phyloP scores from a whole-genome alignment of 2,329 filamentous ascomycete genomes.

The Cladosporium sp. region DNA sequence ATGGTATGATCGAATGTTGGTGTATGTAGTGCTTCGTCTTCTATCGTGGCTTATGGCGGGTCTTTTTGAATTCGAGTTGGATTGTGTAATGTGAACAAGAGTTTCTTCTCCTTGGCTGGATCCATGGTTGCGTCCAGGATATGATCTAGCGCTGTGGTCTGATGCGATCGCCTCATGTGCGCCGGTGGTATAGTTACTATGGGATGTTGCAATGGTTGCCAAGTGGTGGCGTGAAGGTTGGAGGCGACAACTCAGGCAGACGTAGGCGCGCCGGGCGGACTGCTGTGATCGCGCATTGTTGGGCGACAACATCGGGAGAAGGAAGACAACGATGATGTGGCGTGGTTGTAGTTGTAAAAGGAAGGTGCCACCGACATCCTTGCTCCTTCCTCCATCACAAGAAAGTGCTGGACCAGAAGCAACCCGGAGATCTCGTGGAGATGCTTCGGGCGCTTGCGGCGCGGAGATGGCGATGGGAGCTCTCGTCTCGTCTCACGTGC shows the following conservation, averaged over 20 bases:
- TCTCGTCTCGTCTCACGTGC: background rate
- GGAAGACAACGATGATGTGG: background rate
- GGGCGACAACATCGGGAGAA: slow-evolving; percentile 6
- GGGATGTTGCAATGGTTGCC: background rate
- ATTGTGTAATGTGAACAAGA: background rate
- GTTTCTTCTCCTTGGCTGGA: background rate
- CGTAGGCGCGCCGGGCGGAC: slow-evolving; percentile 23
- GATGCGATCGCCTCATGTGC: background rate
- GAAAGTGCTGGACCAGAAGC: background rate
- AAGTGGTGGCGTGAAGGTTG: slow-evolving; percentile 13
- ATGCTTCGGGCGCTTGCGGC: background rate
- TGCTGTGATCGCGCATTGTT: slow-evolving; percentile 17
- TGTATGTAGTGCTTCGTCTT: background rate
- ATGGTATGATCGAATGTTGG: slow-evolving; percentile 1
- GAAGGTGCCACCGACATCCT: background rate
- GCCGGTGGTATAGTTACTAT: background rate
- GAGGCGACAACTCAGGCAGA: slow-evolving; percentile 29
- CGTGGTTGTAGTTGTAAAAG: background rate
- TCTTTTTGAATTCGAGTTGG: background rate
- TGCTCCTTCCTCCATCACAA: background rate
- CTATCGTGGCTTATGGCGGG: background rate
- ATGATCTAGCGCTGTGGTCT: background rate
- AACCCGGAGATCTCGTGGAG: background rate
- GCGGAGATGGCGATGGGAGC: background rate
- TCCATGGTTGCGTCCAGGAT: background rate